These are phyloP conservation scores for Euphorbia celastroides DNA, from an alignment of 441 rosid genomes.

Conservation along the genomic window DNA sequence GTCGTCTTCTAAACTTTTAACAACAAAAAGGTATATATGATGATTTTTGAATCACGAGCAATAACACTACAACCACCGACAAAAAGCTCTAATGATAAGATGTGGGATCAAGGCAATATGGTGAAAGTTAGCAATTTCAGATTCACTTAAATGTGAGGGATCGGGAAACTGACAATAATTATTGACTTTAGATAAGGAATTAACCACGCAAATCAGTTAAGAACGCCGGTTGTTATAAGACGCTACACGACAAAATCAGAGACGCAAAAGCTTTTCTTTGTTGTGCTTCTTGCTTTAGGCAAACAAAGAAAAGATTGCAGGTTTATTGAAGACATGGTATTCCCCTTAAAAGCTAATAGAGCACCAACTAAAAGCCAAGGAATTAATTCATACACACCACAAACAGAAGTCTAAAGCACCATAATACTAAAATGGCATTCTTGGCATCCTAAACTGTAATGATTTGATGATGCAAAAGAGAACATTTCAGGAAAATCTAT, in stretches of 20 bases:
- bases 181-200: not conserved
- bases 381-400: not conserved
- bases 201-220: too few species aligned
- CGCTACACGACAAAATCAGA: not conserved
- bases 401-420: too few species aligned
- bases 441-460: too few species aligned
- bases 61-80: not conserved
- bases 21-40: not conserved
- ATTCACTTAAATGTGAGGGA: not conserved
- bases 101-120: not conserved
- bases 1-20: not conserved
- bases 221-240: too few species aligned
- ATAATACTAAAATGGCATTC: too few species aligned
- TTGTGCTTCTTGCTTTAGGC: not conserved
- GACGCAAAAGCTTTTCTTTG: not conserved
- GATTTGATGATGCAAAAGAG: too few species aligned
- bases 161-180: not conserved
- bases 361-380: not conserved
- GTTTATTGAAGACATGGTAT: too few species aligned
- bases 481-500: not conserved
- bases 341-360: not conserved
- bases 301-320: not conserved
- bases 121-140: not conserved
- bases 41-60: not conserved
- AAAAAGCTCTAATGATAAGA: too few species aligned